A percentile compares a stretch with the other conserved stretches of the same genome.
Conservation (phyloP, 352 stramenopile species). For the Globisporangium camurandrum region DNA sequence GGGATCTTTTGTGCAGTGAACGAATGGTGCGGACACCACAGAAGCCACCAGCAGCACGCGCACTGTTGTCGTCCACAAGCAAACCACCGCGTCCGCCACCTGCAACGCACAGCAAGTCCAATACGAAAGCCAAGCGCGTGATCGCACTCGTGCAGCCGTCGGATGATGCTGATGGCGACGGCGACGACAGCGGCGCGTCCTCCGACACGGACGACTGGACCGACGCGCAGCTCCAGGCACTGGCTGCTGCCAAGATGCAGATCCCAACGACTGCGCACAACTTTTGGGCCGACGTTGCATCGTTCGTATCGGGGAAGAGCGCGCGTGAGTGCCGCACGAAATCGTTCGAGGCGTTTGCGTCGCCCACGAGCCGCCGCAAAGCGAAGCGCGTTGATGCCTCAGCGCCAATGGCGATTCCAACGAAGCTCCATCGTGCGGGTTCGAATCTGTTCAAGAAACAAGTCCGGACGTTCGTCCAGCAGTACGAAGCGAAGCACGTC, state of each 20-base stretch:
- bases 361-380: constrained; percentile 27
- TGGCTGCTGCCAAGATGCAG: constrained; percentile 45
- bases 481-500: too few relatives aligned
- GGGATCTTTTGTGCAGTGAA: too few relatives aligned
- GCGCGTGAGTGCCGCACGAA: constrained; percentile 50
- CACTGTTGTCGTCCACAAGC: too few relatives aligned
- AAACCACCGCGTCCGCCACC: too few relatives aligned
- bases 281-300: constrained; percentile 36
- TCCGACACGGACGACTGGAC: constrained; percentile 29
- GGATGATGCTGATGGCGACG: not conserved
- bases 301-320: constrained; percentile 48
- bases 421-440: constrained; percentile 56
- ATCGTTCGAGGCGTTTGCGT: constrained; percentile 51
- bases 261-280: constrained; percentile 64
- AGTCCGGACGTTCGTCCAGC: constrained; percentile 73
- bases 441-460: constrained; percentile 82
- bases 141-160: too few relatives aligned
- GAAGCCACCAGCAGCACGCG: too few relatives aligned
- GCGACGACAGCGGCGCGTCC: not conserved
- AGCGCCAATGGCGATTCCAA: not conserved
- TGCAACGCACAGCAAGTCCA: too few relatives aligned
- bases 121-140: constrained; percentile 15
- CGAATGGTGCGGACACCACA: too few relatives aligned
- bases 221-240: constrained; percentile 33
- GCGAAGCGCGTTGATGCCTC: too few relatives aligned